These are phyloP conservation scores for Pseudogymnoascus sp. DNA, from an alignment of 2,329 filamentous ascomycete species.

Conservation along the genomic window DNA sequence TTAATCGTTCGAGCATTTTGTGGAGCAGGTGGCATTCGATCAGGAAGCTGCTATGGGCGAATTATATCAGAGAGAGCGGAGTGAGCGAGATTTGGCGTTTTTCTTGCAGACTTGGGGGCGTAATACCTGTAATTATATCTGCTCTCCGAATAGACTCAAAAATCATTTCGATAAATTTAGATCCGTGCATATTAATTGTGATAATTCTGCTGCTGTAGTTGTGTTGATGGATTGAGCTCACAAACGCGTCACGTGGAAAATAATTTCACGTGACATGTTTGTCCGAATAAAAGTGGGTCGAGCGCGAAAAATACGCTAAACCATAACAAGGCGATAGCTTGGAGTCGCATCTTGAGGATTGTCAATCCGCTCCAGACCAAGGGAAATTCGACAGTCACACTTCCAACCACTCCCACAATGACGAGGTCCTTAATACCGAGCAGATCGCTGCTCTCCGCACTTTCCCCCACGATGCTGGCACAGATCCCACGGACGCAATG, in stretches of 20 bases:
- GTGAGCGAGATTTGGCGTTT: constrained; percentile 6
- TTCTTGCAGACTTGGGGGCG: constrained; percentile 6
- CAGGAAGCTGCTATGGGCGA: constrained; percentile 2
- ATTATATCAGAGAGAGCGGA: not conserved
- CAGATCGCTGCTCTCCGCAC: constrained; percentile 17
- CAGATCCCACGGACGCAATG: constrained; percentile 13
- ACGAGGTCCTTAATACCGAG: constrained; percentile 22
- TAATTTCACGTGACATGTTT: not conserved
- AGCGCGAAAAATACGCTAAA: not conserved
- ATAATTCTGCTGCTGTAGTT: not conserved
- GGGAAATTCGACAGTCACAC: not conserved
- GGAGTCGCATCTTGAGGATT: constrained; percentile 3
- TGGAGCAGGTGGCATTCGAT: not conserved
- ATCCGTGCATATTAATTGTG: not conserved
- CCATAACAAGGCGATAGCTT: constrained; percentile 6
- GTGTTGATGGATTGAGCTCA: not conserved
- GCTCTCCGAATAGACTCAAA: constrained; percentile 7
- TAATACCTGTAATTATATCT: constrained; percentile 8
- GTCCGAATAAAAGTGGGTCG: not conserved
- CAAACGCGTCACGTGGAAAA: no score
- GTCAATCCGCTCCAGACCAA: not conserved
- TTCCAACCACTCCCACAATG: constrained; percentile 14
- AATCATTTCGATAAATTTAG: not conserved
- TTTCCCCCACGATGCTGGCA: constrained; percentile 14
- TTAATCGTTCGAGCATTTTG: constrained; percentile 3